Evolutionary conservation across 495 filamentous ascomycete species (phyloP), one percentile per base, ranked within the genome.

Genomic region (Aspergillus sclerotiicarbonarius): DNA sequence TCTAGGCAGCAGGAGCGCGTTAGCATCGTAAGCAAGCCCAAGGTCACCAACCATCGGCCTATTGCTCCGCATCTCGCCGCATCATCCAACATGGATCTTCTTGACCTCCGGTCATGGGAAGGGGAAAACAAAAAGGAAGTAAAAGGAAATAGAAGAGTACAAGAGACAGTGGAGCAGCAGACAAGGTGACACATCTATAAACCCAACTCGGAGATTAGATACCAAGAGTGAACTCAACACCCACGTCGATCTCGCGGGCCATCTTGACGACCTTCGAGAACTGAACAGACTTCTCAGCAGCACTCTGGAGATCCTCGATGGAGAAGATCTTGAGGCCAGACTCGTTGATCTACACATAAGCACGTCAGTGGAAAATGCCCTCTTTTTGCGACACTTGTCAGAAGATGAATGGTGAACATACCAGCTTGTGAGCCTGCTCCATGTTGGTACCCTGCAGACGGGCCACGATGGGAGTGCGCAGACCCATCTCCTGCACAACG

Each of bases 271-370:
- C 90, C 83, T 96, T 98, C 56, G 91, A 96, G 72, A 98, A 92
- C 77, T 98, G 94, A 67, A 98, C 94, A 2, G 91, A 88, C 82
- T 96, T 98, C 84, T 98, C 95, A 56, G 94, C 94, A 50, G 94
- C 95, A 71, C 75, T 93, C 78, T 98, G 95, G 62, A 98, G 84
- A 79, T 98, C 95, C 68, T 98, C 94, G 61, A 98, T 97, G 54
- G 90, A 95, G 83, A 98, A 98, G 77, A 98, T 98, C 87, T 98
- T 98, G 66, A 98, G 84, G 62, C 95, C 94, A 49, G 92, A 95
- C 67, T 98, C 92, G 79, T 96, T 96, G 80, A 98, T 92, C 83
- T 86, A 57, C 6, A 10, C 3, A 59, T 30, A 47, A 16, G 46
- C 25, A 45, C 53, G 44, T 69, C 39, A 64, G 56, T 37, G 47